Evolutionary conservation across 768 basidiomycete genomes (phyloP).

Genomic region (Lentinula detonsa): DNA sequence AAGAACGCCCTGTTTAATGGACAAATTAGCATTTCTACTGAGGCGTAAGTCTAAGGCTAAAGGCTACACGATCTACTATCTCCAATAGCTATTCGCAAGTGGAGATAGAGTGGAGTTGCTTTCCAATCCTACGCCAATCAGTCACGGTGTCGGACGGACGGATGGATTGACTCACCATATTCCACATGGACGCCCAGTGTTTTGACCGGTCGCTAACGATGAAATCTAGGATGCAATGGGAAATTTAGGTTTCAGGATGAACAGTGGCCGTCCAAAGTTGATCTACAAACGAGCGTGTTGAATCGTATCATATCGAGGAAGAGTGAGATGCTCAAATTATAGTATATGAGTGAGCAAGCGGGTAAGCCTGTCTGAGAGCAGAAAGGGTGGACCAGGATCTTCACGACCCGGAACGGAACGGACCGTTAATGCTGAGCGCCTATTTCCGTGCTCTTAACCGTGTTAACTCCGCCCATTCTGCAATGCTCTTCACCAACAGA

Average conservation of each 20-base stretch:
- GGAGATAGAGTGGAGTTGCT: conserved; percentile 1
- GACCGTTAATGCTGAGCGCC: neutral
- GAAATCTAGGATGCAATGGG: neutral
- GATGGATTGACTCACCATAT: neutral
- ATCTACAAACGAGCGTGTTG: no score
- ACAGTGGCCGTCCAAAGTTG: no score
- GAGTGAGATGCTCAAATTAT: no score
- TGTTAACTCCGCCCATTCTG: neutral
- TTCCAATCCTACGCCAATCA: neutral
- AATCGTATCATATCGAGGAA: no score
- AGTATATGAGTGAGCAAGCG: no score
- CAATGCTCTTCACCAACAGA: neutral
- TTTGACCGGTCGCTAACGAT: neutral
- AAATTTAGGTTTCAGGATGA: neutral
- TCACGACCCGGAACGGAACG: no score
- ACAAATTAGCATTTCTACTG: neutral
- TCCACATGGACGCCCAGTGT: neutral
- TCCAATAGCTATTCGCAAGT: neutral
- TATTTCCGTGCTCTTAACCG: neutral
- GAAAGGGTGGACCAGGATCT: no score
- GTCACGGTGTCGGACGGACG: neutral
- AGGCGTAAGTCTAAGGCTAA: neutral
- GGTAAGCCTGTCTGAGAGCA: no score
- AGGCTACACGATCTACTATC: neutral
- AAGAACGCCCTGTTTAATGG: neutral